These are phyloP conservation scores for Dinochytrium kinnereticum DNA, from an alignment of 371 early-diverging fungal species.

Conservation along the genomic window DNA sequence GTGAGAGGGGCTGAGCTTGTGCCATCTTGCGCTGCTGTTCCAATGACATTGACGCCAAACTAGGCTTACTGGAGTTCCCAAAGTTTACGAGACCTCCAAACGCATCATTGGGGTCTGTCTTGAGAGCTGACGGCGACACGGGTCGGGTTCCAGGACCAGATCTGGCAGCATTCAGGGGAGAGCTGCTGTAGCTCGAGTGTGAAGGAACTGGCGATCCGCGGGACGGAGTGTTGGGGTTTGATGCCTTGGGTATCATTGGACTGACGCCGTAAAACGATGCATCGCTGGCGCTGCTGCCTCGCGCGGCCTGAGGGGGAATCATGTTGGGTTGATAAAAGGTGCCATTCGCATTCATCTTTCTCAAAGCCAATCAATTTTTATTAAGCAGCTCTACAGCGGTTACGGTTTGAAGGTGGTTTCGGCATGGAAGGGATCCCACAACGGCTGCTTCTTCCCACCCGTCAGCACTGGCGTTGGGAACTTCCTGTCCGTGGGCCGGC, in stretches of 20 bases:
- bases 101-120: conserved; percentile 25
- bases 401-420: conserved; percentile 43
- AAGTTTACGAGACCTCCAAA: conserved; percentile 41
- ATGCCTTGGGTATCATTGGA: not conserved
- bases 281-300: not conserved
- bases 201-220: not conserved
- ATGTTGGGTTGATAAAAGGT: not conserved
- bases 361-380: not conserved
- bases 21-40: conserved; percentile 29
- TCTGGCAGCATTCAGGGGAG: not conserved
- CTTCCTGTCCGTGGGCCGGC: conserved; percentile 30
- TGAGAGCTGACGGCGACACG: not conserved
- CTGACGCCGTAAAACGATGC: not conserved
- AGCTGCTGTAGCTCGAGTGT: not conserved
- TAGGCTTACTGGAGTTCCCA: conserved; percentile 14
- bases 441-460: conserved; percentile 8
- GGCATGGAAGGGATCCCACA: conserved; percentile 48
- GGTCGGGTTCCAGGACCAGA: not conserved
- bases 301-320: not conserved
- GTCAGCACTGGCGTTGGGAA: conserved; percentile 31
- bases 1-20: conserved; percentile 8
- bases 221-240: not conserved
- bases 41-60: conserved; percentile 23
- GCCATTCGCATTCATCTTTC: not conserved
- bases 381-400: not conserved